Percentiles rank a stretch among this genome's conserved stretches.
These are phyloP conservation scores for Raffaelea deltoideospora DNA, from an alignment of 2,329 filamentous ascomycete species.

Conservation along the genomic window DNA sequence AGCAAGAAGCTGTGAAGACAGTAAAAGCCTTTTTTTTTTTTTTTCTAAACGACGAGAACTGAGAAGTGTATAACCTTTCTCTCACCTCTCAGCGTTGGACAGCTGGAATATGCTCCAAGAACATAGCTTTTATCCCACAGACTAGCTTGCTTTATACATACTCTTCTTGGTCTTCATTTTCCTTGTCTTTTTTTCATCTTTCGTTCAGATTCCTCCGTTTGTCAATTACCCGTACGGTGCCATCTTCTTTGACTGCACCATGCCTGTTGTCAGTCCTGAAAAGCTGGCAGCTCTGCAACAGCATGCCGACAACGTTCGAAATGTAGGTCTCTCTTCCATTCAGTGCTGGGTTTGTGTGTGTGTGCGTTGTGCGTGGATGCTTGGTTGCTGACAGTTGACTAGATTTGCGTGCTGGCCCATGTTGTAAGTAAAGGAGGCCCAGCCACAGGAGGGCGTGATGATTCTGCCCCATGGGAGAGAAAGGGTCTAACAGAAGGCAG, in stretches of 20 bases:
- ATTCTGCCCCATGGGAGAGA: too few relatives aligned
- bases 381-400: constrained; percentile 15
- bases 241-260: constrained; percentile 26
- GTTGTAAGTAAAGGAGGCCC: constrained; percentile 39
- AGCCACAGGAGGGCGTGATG: too few relatives aligned
- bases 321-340: constrained; percentile 59
- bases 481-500: too few relatives aligned
- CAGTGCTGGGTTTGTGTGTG: not conserved
- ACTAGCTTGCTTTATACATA: too few relatives aligned
- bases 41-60: too few relatives aligned
- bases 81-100: too few relatives aligned
- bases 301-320: constrained; percentile 77
- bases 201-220: not conserved
- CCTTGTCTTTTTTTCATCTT: not conserved
- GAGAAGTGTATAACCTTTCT: too few relatives aligned
- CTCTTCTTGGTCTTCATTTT: too few relatives aligned
- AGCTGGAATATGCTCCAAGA: too few relatives aligned
- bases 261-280: constrained; percentile 85
- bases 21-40: too few relatives aligned
- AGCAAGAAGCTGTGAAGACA: not conserved
- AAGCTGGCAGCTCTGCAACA: constrained; percentile 83
- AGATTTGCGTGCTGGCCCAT: constrained; percentile 89
- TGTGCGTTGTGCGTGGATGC: not conserved
- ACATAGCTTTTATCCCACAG: too few relatives aligned
- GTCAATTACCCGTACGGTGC: not conserved